Percentiles rank a stretch among this genome's conserved stretches.
Conservation (phyloP, 306 rosid species). For the Glycine latifolia region DNA sequence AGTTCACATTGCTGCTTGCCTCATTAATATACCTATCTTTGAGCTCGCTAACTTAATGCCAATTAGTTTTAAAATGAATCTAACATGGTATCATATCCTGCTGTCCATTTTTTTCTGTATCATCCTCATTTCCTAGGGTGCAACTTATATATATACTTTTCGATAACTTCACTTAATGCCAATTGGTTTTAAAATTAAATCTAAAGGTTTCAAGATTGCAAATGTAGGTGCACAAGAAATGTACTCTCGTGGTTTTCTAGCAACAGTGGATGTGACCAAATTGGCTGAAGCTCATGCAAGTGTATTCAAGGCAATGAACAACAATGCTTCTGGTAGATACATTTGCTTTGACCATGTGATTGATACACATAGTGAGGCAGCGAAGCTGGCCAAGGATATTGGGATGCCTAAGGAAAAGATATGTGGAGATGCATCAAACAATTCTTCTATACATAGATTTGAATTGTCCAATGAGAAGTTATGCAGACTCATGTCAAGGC, state of each 20-base stretch:
- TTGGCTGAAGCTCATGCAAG: slow-evolving; percentile 73
- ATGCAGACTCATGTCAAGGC: slow-evolving; percentile 59
- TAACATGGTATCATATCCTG: too few species aligned
- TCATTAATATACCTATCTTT: too few species aligned
- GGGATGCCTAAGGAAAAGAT: slow-evolving; percentile 58
- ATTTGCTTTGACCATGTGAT: slow-evolving; percentile 70
- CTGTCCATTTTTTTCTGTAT: too few species aligned
- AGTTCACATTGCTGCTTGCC: too few species aligned
- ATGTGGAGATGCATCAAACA: slow-evolving; percentile 48
- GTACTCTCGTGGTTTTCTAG: slow-evolving; percentile 70
- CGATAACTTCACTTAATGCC: too few species aligned
- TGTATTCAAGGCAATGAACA: slow-evolving; percentile 69
- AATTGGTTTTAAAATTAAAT: neutral
- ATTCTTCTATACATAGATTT: slow-evolving; percentile 37
- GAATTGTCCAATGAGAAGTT: slow-evolving; percentile 69
- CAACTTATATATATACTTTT: too few species aligned
- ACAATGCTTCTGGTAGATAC: slow-evolving; percentile 76
- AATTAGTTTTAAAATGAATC: too few species aligned
- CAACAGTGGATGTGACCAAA: slow-evolving; percentile 64
- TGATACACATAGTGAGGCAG: slow-evolving; percentile 55
- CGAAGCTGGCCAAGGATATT: slow-evolving; percentile 61
- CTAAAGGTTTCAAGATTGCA: slow-evolving; percentile 13
- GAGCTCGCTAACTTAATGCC: too few species aligned
- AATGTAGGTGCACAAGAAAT: slow-evolving; percentile 74
- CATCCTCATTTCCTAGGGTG: too few species aligned